Conservation (phyloP, 2,329 filamentous ascomycete species). For the Colletotrichum gloeosporioides region DNA sequence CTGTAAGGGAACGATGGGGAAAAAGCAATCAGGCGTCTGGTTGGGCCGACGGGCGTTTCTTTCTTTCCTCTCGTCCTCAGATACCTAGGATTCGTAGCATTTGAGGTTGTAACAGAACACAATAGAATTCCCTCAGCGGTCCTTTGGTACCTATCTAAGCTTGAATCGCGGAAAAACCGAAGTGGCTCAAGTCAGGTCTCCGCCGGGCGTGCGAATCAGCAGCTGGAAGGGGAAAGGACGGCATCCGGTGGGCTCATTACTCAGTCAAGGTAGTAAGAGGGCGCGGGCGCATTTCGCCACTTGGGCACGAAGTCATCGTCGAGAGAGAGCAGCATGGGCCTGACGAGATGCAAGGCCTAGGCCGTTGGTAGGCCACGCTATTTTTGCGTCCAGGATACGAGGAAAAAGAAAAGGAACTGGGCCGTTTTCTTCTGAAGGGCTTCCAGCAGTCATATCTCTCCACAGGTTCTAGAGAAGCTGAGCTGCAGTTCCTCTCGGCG, state of each 20-base stretch:
- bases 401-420: neutral
- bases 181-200: neutral
- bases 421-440: neutral
- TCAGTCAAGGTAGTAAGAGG: neutral
- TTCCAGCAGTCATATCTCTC: neutral
- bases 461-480: neutral
- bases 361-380: neutral
- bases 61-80: neutral
- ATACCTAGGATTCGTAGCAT: neutral
- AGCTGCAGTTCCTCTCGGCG: neutral
- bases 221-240: neutral
- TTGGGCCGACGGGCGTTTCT: neutral
- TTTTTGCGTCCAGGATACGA: neutral
- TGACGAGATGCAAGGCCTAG: neutral
- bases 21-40: neutral
- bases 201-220: neutral
- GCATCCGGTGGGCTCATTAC: neutral
- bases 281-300: neutral
- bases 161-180: neutral
- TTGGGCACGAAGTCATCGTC: neutral
- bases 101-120: neutral
- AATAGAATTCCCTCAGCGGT: neutral
- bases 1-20: neutral
- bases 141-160: neutral
- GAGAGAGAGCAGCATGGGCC: neutral